Conservation (phyloP, 179 eudicot species). For the Heliamphora pulchella region DNA sequence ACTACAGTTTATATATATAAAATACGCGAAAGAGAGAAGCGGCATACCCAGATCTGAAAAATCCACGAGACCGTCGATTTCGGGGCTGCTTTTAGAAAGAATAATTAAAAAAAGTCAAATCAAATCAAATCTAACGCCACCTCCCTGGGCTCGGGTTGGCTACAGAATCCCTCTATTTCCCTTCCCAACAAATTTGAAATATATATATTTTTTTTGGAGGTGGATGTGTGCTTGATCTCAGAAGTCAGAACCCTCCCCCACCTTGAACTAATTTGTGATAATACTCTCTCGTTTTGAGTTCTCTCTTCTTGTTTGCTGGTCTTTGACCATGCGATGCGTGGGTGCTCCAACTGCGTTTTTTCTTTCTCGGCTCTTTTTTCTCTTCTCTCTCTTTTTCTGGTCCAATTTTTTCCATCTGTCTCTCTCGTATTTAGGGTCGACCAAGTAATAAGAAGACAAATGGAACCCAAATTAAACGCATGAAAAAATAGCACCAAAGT, state of each 20-base stretch:
- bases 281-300: background rate
- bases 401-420: background rate
- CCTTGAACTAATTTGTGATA: no score
- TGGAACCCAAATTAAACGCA: no score
- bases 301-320: background rate
- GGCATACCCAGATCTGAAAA: constrained; percentile 20
- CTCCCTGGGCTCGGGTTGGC: background rate
- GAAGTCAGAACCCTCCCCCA: background rate
- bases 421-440: background rate
- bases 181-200: background rate
- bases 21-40: background rate
- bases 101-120: background rate
- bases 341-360: background rate
- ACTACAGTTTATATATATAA: no score
- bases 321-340: background rate
- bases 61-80: constrained; percentile 6
- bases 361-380: background rate
- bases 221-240: background rate
- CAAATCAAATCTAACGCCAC: background rate
- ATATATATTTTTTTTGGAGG: background rate
- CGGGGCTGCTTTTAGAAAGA: background rate
- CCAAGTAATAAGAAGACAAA: no score
- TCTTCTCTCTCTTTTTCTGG: background rate
- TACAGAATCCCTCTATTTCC: background rate
- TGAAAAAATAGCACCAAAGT: no score